phyloP scores from a whole-genome alignment of 2,329 filamentous ascomycete species.

The Plectosphaerella sp. region DNA sequence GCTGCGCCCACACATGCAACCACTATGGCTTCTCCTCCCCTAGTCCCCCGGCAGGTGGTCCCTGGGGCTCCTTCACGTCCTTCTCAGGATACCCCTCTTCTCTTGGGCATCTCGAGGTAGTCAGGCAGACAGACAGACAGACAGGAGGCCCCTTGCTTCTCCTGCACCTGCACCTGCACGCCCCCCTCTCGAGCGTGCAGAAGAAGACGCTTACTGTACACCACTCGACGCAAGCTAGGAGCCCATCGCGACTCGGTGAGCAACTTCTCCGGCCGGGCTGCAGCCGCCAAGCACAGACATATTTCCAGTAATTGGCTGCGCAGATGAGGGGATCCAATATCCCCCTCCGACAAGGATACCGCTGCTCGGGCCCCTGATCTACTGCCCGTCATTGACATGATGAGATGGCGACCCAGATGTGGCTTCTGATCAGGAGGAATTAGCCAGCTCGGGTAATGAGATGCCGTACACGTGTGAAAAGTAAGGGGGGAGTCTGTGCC shows the following conservation, averaged over 20 bases:
- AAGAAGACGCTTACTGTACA: too few species aligned
- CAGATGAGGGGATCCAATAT: constrained; percentile 1
- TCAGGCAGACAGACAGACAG: too few species aligned
- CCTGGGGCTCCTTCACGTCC: neutral
- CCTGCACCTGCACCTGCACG: neutral
- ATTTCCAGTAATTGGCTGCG: constrained; percentile 5
- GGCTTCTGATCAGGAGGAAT: too few species aligned
- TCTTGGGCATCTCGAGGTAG: neutral
- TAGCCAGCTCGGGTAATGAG: too few species aligned
- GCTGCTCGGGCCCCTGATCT: neutral
- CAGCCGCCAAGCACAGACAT: constrained; percentile 8
- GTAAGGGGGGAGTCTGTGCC: too few species aligned
- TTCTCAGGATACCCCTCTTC: neutral
- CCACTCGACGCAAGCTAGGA: neutral
- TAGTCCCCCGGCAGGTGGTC: neutral
- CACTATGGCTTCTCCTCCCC: neutral
- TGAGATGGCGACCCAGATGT: too few species aligned
- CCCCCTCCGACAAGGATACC: constrained; percentile 3
- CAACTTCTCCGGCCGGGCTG: neutral
- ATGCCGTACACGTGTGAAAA: too few species aligned
- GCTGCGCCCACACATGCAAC: neutral
- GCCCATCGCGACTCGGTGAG: neutral
- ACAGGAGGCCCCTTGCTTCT: neutral
- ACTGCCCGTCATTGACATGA: neutral
- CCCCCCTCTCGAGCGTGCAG: neutral